phyloP scores from a whole-genome alignment of 495 filamentous ascomycete genomes.

The Neurospora pannonica region DNA sequence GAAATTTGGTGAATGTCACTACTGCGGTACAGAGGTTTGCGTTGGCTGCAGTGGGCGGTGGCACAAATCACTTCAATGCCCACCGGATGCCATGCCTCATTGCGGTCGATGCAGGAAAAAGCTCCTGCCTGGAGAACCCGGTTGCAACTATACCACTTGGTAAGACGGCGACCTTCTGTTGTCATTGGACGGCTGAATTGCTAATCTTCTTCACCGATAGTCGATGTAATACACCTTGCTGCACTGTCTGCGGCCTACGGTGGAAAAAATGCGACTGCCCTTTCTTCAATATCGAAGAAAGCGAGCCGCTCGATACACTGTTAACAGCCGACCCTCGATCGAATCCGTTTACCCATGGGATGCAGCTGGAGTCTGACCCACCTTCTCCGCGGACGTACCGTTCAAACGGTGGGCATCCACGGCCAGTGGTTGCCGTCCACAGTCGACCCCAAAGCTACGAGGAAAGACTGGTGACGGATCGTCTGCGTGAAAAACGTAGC shows the following conservation, averaged over 20 bases:
- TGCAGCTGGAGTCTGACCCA: constrained; percentile 9
- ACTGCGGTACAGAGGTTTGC: constrained; percentile 69
- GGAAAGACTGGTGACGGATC: constrained; percentile 42
- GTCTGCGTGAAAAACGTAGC: constrained; percentile 39
- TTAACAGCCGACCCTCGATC: constrained; percentile 3
- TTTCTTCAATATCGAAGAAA: constrained; percentile 64
- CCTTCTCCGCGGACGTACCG: constrained; percentile 21
- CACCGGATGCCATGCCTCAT: constrained; percentile 64
- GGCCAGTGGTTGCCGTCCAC: constrained; percentile 10
- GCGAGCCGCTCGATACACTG: constrained; percentile 40
- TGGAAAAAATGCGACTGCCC: constrained; percentile 81
- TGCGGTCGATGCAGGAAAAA: constrained; percentile 66
- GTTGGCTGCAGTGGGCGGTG: constrained; percentile 60
- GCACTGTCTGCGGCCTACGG: constrained; percentile 65
- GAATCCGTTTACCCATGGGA: constrained; percentile 15
- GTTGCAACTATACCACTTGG: constrained; percentile 83
- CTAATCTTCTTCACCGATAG: constrained; percentile 23
- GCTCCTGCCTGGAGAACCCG: constrained; percentile 51
- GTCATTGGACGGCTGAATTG: constrained; percentile 5
- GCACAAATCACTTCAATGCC: constrained; percentile 59
- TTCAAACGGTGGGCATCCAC: constrained; percentile 10
- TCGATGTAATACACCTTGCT: constrained; percentile 73
- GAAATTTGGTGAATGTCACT: constrained; percentile 51
- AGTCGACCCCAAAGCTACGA: constrained; percentile 38
- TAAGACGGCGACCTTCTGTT: constrained; percentile 28